A percentile compares a stretch with the other conserved stretches of the same genome.
Evolutionary conservation across 202 grass and related monocot species (phyloP).

Genomic region (Panicum hallii): DNA sequence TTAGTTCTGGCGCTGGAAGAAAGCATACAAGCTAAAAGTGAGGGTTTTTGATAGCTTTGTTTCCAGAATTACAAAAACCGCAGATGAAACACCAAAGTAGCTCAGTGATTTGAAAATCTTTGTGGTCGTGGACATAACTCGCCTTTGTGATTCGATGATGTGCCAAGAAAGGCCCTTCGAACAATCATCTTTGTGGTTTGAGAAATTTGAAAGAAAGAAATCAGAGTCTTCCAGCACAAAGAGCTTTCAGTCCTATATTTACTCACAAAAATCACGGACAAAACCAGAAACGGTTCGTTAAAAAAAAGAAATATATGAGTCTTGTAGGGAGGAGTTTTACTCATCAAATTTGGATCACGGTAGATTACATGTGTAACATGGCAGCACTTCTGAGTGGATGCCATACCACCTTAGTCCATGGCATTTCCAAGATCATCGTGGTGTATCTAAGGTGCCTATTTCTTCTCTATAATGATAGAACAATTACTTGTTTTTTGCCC

Average conservation of each 20-base stretch:
- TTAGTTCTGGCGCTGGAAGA: not conserved
- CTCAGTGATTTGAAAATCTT: not conserved
- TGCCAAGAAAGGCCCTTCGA: not conserved
- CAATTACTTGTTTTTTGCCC: not conserved
- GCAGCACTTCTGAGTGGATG: not conserved
- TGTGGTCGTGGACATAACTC: not conserved
- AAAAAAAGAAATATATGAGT: not conserved
- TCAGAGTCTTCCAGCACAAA: too few relatives aligned
- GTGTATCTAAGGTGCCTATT: conserved; percentile 3
- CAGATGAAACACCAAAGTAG: not conserved
- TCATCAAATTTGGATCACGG: not conserved
- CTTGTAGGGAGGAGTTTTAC: not conserved
- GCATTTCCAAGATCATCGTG: not conserved
- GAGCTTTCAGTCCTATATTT: too few relatives aligned
- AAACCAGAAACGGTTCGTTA: not conserved
- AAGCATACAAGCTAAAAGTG: not conserved
- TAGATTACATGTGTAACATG: conserved; percentile 18
- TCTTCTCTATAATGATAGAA: conserved; percentile 8
- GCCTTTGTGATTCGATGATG: not conserved
- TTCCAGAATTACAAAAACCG: not conserved
- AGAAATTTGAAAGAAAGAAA: not conserved
- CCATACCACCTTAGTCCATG: not conserved
- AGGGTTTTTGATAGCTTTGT: too few relatives aligned
- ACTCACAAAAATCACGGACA: too few relatives aligned
- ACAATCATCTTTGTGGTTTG: not conserved